Base-by-base conservation (phyloP, 2,329 filamentous ascomycete species). In the Trichoderma pleuroti region DNA sequence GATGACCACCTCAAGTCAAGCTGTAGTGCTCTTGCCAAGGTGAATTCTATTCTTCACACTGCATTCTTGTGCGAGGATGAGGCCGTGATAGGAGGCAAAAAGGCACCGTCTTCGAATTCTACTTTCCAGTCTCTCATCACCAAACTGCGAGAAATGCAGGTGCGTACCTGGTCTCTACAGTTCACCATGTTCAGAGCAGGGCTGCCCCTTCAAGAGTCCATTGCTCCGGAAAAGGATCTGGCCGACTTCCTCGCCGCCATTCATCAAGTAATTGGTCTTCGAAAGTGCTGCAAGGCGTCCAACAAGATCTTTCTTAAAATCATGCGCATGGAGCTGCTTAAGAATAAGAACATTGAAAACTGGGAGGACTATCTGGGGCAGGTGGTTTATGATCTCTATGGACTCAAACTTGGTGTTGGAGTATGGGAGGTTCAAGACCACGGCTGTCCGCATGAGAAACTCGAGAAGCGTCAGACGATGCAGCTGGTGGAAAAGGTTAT, bases 241-340 rank as follows among this genome's bases (percentile, higher is more conserved):
- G 91, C 95, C 28, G 90, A 93, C 72, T 94, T 92, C 75, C 83
- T 99, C 49, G 90, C 93, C 8, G 89, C 91, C 12, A 87, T 97
- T 7, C 96, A 99, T 77, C 90, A 93, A 77, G 91, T 92, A 5
- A 83, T 98, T 42, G 96, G 96, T 3, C 84, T 94, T 65, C 92
- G 96, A 72, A 92, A 92, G 73, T 92, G 92, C 79, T 98, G 94
- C 85, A 95, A 93, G 76, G 86, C 88, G 4, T 93, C 93, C 0
- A 93, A 94, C 78, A 95, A 96, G 77, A 88, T 93, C 21, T 96
- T 99, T 81, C 85, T 98, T 30, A 94, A 94, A 77, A 88, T 98
- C 80, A 91, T 96, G 83, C 95, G 94, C 70, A 87, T 92, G 7
- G 96, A 99, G 77, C 85, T 98, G 59, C 85, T 97, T 30, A 89